Percentiles rank a stretch among this genome's conserved stretches.
Evolutionary conservation across 139 green algal species (phyloP).

Genomic region (Diplosphaera chodatii): DNA sequence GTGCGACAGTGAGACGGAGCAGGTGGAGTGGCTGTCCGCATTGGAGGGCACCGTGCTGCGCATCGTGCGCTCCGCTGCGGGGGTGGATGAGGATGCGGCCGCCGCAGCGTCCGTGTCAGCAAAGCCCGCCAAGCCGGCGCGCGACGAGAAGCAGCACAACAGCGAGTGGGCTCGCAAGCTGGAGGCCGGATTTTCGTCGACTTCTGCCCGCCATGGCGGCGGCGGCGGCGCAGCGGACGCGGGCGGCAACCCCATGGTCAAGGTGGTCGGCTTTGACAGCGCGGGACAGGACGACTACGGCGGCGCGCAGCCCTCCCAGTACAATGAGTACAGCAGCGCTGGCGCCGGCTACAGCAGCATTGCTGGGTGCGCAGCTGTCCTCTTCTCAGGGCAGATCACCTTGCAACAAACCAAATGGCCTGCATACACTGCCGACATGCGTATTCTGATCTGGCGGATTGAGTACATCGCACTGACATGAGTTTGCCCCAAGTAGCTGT

Average conservation of each 20-base stretch:
- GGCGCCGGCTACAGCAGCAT: slow-evolving; percentile 25
- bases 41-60: slow-evolving; percentile 60
- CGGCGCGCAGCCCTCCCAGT: background rate
- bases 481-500: too few species aligned
- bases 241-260: slow-evolving; percentile 39
- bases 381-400: too few species aligned
- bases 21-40: slow-evolving; percentile 83
- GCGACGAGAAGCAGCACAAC: slow-evolving; percentile 14
- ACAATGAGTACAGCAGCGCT: slow-evolving; percentile 3
- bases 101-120: background rate
- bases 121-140: slow-evolving; percentile 7
- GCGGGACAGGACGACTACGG: slow-evolving; percentile 5
- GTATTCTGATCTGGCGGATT: too few species aligned
- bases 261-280: slow-evolving; percentile 53
- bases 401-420: too few species aligned
- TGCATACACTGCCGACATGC: too few species aligned
- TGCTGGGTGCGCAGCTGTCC: slow-evolving; percentile 15
- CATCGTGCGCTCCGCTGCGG: slow-evolving; percentile 52
- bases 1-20: slow-evolving; percentile 75
- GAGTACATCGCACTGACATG: too few species aligned
- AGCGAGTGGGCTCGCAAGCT: slow-evolving; percentile 23
- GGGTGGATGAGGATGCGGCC: slow-evolving; percentile 55
- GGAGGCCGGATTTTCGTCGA: slow-evolving; percentile 20
- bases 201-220: background rate
- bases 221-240: background rate